Evolutionary conservation across 129 eudicot genomes (phyloP).

Genomic region (Rutidosis leptorrhynchoides): DNA sequence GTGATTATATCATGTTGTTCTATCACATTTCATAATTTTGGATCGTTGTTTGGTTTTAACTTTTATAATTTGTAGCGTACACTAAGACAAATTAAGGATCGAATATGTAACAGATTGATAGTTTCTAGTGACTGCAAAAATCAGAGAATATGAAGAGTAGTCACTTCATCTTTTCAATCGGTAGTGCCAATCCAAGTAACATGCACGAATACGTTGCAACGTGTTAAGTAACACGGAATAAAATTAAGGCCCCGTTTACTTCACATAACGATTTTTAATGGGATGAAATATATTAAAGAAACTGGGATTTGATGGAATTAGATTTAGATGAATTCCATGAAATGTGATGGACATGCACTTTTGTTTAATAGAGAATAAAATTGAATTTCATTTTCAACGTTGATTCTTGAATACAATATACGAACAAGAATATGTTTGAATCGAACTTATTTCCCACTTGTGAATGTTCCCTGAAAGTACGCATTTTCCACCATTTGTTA

Average conservation of each 20-base stretch:
- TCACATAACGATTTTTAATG: too few species aligned
- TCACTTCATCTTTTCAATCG: background rate
- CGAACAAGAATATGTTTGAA: background rate
- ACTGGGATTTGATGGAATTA: too few species aligned
- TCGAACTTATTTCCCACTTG: constrained; percentile 20
- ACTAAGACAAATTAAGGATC: background rate
- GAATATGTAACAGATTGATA: background rate
- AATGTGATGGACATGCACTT: too few species aligned
- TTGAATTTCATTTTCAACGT: background rate
- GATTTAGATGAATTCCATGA: too few species aligned
- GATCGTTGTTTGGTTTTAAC: background rate
- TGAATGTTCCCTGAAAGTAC: constrained; percentile 20
- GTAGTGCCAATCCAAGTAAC: background rate
- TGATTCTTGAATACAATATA: background rate
- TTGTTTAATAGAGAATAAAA: background rate
- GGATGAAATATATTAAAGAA: too few species aligned
- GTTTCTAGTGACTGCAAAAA: background rate
- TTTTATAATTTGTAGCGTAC: background rate
- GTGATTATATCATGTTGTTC: background rate
- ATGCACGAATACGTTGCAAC: too few species aligned
- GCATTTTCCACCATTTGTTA: background rate
- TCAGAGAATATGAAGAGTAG: background rate
- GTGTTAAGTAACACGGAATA: background rate
- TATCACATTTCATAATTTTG: background rate
- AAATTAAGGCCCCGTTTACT: too few species aligned